These are phyloP conservation scores for Chrysoporthe deuterocubensis DNA, from an alignment of 2,329 filamentous ascomycete species.

Conservation along the genomic window DNA sequence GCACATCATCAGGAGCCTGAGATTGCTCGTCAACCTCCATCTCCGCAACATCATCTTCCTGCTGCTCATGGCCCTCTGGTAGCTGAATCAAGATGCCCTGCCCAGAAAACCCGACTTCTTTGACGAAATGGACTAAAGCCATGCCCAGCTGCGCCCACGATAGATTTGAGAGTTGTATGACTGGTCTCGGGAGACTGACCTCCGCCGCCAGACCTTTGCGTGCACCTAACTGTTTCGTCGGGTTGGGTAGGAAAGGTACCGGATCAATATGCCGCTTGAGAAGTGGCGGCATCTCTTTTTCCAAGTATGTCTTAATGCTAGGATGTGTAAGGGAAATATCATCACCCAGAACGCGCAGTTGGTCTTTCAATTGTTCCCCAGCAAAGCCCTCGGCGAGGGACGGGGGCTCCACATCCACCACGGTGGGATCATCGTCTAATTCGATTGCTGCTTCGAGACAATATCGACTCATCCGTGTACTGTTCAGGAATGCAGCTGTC, in stretches of 20 bases:
- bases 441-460: constrained; percentile 70
- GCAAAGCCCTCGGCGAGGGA: constrained; percentile 67
- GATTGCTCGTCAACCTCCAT: constrained; percentile 45
- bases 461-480: constrained; percentile 61
- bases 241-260: constrained; percentile 64
- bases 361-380: constrained; percentile 63
- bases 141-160: constrained; percentile 51
- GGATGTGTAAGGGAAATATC: constrained; percentile 63
- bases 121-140: constrained; percentile 43
- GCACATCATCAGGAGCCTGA: constrained; percentile 26
- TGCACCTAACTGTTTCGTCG: constrained; percentile 45
- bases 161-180: constrained; percentile 37
- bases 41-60: constrained; percentile 40
- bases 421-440: constrained; percentile 67
- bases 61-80: constrained; percentile 42
- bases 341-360: constrained; percentile 58
- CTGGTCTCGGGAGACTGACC: constrained; percentile 30
- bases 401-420: constrained; percentile 64
- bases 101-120: constrained; percentile 41
- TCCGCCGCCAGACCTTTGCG: constrained; percentile 34
- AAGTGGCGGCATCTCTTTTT: constrained; percentile 53
- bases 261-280: constrained; percentile 63
- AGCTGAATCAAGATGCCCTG: constrained; percentile 42
- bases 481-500: constrained; percentile 61
- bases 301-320: constrained; percentile 60